These are phyloP conservation scores for Pyricularia pennisetigena DNA, from an alignment of 2,329 filamentous ascomycete genomes.

Conservation along the genomic window DNA sequence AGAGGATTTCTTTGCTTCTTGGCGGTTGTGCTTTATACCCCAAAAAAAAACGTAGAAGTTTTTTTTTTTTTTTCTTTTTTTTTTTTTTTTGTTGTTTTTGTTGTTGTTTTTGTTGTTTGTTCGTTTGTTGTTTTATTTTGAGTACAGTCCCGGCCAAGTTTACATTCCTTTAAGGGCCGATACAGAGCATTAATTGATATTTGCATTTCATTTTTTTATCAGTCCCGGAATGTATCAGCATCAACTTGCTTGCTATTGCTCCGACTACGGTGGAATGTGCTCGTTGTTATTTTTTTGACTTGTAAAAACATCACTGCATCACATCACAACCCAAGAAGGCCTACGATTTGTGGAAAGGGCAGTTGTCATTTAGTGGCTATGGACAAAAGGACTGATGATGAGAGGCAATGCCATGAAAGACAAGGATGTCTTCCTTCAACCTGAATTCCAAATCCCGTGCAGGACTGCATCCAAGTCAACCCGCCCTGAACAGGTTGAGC, in stretches of 20 bases:
- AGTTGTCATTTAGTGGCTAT: not conserved
- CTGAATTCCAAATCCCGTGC: not conserved
- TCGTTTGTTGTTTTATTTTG: too few species aligned
- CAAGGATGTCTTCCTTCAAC: not conserved
- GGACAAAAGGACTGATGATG: not conserved
- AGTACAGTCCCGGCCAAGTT: too few species aligned
- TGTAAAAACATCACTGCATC: not conserved
- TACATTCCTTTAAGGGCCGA: too few species aligned
- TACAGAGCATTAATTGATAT: too few species aligned
- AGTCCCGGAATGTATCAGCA: not conserved
- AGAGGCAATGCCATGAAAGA: not conserved
- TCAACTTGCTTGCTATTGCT: not conserved
- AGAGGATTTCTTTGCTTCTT: not conserved
- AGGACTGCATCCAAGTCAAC: not conserved
- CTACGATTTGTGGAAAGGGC: not conserved
- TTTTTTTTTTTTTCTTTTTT: too few species aligned
- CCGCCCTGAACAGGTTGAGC: not conserved
- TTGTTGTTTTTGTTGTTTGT: not conserved
- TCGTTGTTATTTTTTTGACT: too few species aligned
- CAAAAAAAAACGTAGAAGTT: not conserved
- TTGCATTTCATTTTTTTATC: too few species aligned
- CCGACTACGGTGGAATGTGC: too few species aligned
- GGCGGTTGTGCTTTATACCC: not conserved
- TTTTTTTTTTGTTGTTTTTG: not conserved
- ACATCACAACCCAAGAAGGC: not conserved